phyloP scores from a whole-genome alignment of 345 rosid genomes.

The Aegle marmelos region DNA sequence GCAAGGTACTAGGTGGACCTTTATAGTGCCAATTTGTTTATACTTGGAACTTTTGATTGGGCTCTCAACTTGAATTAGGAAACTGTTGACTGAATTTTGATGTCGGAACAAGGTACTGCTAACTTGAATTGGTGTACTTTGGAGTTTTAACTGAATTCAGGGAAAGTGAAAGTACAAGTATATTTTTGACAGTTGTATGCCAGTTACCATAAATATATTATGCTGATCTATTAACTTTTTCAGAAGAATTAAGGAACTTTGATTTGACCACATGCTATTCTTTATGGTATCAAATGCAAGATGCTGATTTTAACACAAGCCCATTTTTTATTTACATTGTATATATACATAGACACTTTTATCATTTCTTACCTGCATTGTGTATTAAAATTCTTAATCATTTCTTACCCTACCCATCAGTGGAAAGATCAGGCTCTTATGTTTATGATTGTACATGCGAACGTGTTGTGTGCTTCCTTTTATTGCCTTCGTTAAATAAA shows the following conservation, averaged over 20 bases:
- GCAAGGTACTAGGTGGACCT: not conserved
- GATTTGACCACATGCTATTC: not conserved
- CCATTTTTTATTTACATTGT: not conserved
- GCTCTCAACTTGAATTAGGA: not conserved
- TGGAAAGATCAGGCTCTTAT: not conserved
- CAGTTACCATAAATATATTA: not conserved
- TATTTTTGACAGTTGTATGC: not conserved
- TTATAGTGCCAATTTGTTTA: not conserved
- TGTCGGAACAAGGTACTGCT: not conserved
- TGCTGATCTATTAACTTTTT: not conserved
- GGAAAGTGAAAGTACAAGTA: not conserved
- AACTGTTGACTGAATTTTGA: not conserved
- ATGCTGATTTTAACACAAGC: not conserved
- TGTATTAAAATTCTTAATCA: not conserved
- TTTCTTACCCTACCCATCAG: not conserved
- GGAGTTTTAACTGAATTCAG: not conserved
- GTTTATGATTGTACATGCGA: not conserved
- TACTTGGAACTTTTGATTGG: not conserved
- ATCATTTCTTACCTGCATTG: not conserved
- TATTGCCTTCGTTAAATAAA: not conserved
- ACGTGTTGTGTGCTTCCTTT: not conserved
- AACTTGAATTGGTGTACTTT: not conserved
- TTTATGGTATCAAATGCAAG: not conserved
- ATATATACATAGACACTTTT: no score
- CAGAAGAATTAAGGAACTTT: not conserved